These are phyloP conservation scores for Pythium dissotocum DNA, from an alignment of 352 stramenopile genomes.

Conservation along the genomic window DNA sequence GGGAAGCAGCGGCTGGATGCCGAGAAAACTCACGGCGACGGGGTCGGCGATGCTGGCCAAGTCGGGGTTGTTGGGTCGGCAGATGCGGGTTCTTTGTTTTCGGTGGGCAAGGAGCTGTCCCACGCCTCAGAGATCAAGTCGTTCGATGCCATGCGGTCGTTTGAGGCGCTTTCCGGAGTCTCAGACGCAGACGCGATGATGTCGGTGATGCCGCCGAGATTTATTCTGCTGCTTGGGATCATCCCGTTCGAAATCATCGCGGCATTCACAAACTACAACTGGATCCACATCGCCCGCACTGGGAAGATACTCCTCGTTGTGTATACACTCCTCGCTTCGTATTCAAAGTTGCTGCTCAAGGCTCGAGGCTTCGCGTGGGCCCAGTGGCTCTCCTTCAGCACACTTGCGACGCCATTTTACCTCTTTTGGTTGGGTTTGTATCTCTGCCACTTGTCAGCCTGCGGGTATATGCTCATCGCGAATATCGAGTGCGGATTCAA, in stretches of 20 bases:
- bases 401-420: slow-evolving; percentile 41
- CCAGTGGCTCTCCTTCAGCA: slow-evolving; percentile 51
- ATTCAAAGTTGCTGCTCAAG: slow-evolving; percentile 23
- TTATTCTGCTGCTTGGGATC: not conserved
- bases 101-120: not conserved
- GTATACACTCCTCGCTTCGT: not conserved
- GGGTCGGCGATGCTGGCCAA: not conserved
- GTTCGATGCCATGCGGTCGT: slow-evolving; percentile 16
- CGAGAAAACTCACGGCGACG: not conserved
- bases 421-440: slow-evolving; percentile 57
- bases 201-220: not conserved
- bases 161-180: not conserved
- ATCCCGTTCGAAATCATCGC: slow-evolving; percentile 16
- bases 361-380: slow-evolving; percentile 19
- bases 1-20: not conserved
- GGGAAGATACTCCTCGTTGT: slow-evolving; percentile 13
- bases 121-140: not conserved
- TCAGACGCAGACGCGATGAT: not conserved
- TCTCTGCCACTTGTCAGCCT: slow-evolving; percentile 55
- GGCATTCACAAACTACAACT: slow-evolving; percentile 13
- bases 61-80: not conserved
- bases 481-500: slow-evolving; percentile 31
- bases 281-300: slow-evolving; percentile 24
- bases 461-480: slow-evolving; percentile 60
- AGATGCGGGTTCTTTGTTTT: slow-evolving; percentile 16